A percentile compares a stretch with the other conserved stretches of the same genome.
Conservation (phyloP, 2,329 filamentous ascomycete genomes). For the Clonostachys byssicola region DNA sequence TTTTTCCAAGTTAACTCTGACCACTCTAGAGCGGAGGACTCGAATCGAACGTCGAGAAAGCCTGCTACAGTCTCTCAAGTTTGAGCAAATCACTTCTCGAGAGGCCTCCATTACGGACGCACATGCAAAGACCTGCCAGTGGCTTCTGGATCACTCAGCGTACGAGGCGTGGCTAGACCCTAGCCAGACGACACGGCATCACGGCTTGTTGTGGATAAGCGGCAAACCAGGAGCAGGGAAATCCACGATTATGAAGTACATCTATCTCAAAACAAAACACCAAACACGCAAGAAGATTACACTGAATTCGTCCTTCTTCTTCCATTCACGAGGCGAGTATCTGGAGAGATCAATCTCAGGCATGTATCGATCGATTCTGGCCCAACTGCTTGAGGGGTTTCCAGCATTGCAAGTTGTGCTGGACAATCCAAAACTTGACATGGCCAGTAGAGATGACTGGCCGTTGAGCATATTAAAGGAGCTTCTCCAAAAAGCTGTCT, state of each 20-base stretch:
- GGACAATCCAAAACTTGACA: constrained; percentile 1
- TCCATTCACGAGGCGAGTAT: constrained; percentile 37
- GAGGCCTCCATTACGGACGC: constrained; percentile 3
- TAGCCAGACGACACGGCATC: neutral
- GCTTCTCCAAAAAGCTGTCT: constrained; percentile 1
- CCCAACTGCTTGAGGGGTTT: constrained; percentile 27
- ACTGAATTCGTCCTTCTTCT: constrained; percentile 38
- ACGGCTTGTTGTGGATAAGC: too few species aligned
- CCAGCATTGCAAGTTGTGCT: constrained; percentile 26
- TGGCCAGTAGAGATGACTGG: neutral
- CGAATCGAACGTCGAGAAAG: neutral
- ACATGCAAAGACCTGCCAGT: constrained; percentile 9
- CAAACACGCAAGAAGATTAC: constrained; percentile 1
- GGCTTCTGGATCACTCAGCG: constrained; percentile 4
- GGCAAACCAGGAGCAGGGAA: constrained; percentile 3
- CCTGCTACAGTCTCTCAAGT: constrained; percentile 6
- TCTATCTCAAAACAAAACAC: constrained; percentile 1
- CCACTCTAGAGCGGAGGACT: neutral
- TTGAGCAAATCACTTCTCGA: constrained; percentile 7
- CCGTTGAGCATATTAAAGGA: neutral
- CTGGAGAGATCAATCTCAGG: constrained; percentile 39
- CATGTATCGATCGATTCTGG: constrained; percentile 43
- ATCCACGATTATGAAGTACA: constrained; percentile 5
- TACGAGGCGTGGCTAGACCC: constrained; percentile 7
- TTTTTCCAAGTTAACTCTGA: too few species aligned